Evolutionary conservation across 2,329 filamentous ascomycete species (phyloP), one percentile per base, ranked within the genome.

Genomic region (Pleurostoma richardsiae): DNA sequence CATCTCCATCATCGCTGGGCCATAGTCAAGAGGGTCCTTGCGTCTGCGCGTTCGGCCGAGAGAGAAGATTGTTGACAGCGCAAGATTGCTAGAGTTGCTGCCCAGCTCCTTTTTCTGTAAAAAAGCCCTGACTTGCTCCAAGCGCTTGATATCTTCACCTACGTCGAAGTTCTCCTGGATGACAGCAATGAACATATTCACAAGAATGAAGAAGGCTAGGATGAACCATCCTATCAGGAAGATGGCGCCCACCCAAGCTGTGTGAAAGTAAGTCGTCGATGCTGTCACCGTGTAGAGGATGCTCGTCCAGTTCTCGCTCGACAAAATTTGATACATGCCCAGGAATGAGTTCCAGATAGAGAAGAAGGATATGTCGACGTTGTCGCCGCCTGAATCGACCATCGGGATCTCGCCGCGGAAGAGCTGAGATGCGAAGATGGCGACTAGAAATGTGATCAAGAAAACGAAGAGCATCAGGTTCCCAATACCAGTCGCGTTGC

Each of bases 131-230:
- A 99, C 91, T 68, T 99, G 95, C 63, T 97, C 90, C 51, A 97
- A 70, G 26, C 95, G 90, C 69, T 99, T 99, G 65, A 97, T 91
- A 62, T 99, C 95, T 64, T 99, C 94, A 4, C 91, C 95, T 29
- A 99, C 90, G 68, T 99, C 94, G 63, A 99, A 99, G 60, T 96
- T 99, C 63, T 99, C 94, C 66, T 99, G 94, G 54, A 99, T 99
- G 70, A 99, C 94, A 75, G 94, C 94, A 88, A 99, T 97, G 74
- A 99, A 99, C 94, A 99, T 99, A 62, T 97, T 99, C 71, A 99
- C 72, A 51, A 97, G 80, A 69, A 99, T 95, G 63, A 97, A 92
- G 65, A 95, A 96, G 5, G 90, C 80, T 40, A 99, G 77, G 48
- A 96, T 94, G 66, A 96, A 97, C 94, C 94, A 99, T 55, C 91